A percentile compares a stretch with the other conserved stretches of the same genome.
These are phyloP conservation scores for Plectosphaerella plurivora DNA, from an alignment of 2,329 filamentous ascomycete genomes.

Conservation along the genomic window DNA sequence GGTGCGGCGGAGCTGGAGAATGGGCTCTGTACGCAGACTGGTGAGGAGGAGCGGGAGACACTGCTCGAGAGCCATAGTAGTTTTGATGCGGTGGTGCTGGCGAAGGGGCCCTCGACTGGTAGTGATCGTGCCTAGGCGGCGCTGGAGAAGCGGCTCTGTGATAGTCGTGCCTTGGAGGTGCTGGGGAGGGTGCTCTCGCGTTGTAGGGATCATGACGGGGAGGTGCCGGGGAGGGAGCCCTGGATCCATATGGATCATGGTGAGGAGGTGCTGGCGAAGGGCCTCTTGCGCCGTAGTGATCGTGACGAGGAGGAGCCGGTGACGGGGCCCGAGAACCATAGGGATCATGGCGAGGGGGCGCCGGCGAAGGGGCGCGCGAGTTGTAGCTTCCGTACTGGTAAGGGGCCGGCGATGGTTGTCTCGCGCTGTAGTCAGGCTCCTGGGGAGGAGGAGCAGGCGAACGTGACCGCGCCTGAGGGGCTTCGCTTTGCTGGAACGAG, in stretches of 20 bases:
- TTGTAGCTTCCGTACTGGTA: background rate
- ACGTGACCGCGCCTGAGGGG: conserved; percentile 1
- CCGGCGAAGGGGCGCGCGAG: conserved; percentile 22
- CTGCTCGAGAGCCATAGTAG: conserved; percentile 26
- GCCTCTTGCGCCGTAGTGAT: conserved; percentile 5
- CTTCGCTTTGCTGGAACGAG: conserved; percentile 22
- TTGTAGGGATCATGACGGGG: conserved; percentile 9
- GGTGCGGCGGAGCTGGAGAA: conserved; percentile 17
- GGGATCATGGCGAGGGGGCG: conserved; percentile 13
- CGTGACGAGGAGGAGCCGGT: conserved; percentile 28
- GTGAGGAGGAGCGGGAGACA: conserved; percentile 31
- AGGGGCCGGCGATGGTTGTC: conserved; percentile 21
- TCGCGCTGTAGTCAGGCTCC: conserved; percentile 19
- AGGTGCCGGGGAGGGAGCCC: conserved; percentile 30
- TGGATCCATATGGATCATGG: conserved; percentile 12
- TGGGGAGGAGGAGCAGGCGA: conserved; percentile 10
- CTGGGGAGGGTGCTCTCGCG: too few species aligned
- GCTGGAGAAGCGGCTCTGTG: conserved; percentile 27
- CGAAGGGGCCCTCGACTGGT: conserved; percentile 15
- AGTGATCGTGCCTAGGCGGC: conserved; percentile 15
- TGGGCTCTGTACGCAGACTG: background rate
- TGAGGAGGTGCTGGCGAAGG: conserved; percentile 18
- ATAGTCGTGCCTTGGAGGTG: conserved; percentile 4
- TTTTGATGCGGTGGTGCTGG: conserved; percentile 21
- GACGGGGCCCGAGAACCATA: conserved; percentile 31